A percentile compares a stretch with the other conserved stretches of the same genome.
These are phyloP conservation scores for Mycena amicta DNA, from an alignment of 768 basidiomycete species.

Conservation along the genomic window DNA sequence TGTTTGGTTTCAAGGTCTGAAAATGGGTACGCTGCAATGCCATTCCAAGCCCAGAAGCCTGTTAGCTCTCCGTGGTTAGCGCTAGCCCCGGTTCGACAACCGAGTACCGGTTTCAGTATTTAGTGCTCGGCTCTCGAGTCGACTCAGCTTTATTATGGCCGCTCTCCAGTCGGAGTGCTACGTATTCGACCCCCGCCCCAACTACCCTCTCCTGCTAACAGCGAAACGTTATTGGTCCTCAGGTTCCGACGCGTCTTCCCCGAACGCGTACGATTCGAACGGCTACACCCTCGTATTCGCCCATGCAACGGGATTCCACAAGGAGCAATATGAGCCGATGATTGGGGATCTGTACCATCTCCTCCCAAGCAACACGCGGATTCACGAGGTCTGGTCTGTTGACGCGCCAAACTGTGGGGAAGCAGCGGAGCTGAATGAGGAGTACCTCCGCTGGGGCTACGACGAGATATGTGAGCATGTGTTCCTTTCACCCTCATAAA, in stretches of 20 bases:
- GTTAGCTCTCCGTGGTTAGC: too few species aligned
- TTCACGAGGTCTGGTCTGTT: constrained; percentile 53
- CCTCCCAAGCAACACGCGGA: constrained; percentile 26
- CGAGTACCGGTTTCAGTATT: too few species aligned
- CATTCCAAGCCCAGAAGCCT: too few species aligned
- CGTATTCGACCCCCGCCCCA: constrained; percentile 55
- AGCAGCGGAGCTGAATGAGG: constrained; percentile 50
- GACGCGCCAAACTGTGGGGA: constrained; percentile 62
- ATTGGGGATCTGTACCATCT: constrained; percentile 47
- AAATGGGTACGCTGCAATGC: too few species aligned
- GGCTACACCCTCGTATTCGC: constrained; percentile 52
- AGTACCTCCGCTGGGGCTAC: constrained; percentile 16
- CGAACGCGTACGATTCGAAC: constrained; percentile 38
- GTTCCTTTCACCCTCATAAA: neutral
- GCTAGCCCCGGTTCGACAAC: too few species aligned
- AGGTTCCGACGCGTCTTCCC: constrained; percentile 26
- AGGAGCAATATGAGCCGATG: constrained; percentile 62
- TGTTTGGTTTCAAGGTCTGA: too few species aligned
- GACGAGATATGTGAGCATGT: constrained; percentile 36
- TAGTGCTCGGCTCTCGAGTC: too few species aligned
- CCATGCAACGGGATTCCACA: constrained; percentile 59
- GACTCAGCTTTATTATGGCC: too few species aligned
- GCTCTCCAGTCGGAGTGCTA: constrained; percentile 30
- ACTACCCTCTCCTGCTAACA: constrained; percentile 49
- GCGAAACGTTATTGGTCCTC: constrained; percentile 53